Base-by-base conservation (phyloP, 192 early-diverging fungal species). In the Helicostylum pulchrum region DNA sequence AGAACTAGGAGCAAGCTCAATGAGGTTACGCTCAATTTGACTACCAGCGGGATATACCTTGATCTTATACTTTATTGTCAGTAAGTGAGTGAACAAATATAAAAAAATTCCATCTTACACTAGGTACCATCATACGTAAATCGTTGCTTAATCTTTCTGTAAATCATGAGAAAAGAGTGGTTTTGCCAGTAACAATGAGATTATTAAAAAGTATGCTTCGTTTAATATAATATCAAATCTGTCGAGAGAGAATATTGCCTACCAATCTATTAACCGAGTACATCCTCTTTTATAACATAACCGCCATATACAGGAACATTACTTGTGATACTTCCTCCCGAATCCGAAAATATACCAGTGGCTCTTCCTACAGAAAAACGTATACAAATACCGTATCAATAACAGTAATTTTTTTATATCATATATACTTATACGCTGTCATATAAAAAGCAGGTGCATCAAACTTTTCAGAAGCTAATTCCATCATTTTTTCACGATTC, bases 291-390 rank as follows among this genome's bases (percentile, higher is more conserved):
- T 47, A 99, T 72, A 8, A 94, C 92, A 70, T 89, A 98, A 34
- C 97, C 97, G 65, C 98, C 97, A 70, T 88, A 90, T 5, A 99
- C 97, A 19, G 97, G 95, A 1, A 93, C 88, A 6, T 87, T 93
- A 62, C 92, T 96, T 1, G 93, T 92, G 53, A 78, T 84, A 48
- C 86, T 78, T 65, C 88, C 93, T 9, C 97, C 97, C 19, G 91
- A 94, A 70, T 97, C 94, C 44, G 98, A 67, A 32, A 99, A 92
- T n/a, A 99, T 76, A 3, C 88, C 93, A 12, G 91, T 94, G 30
- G 92, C 81, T 52, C 83, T 75, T 30, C 97, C 97, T 1, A 92
- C 83, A 6, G 95, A 88, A 65, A 97, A 99, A n/a, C n/a, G 31
- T 93, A 62, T 10, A 66, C 74, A 17, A 45, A 20, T 23, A 43